Evolutionary conservation across 768 basidiomycete species (phyloP).

Genomic region (Tylopilus intermedius): DNA sequence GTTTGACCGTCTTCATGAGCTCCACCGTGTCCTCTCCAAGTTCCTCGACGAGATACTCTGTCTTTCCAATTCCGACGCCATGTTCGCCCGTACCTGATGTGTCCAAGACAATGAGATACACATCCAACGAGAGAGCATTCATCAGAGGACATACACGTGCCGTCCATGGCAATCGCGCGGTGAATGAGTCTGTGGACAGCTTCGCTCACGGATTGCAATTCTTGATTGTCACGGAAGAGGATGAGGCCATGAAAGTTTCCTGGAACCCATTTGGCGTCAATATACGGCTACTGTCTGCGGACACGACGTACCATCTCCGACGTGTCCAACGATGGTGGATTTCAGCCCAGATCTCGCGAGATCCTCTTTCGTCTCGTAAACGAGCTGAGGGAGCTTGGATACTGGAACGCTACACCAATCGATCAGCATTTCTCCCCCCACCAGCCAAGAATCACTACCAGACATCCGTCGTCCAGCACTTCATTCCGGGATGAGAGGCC

Average conservation of each 20-base stretch:
- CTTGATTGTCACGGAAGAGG: slow-evolving; percentile 54
- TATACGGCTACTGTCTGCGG: neutral
- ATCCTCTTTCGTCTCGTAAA: slow-evolving; percentile 77
- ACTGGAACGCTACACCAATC: slow-evolving; percentile 53
- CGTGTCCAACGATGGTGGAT: slow-evolving; percentile 78
- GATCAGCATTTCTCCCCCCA: neutral
- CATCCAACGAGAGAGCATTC: neutral
- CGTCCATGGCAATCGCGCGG: slow-evolving; percentile 68
- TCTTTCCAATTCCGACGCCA: slow-evolving; percentile 84
- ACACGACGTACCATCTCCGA: slow-evolving; percentile 63
- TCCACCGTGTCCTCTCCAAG: slow-evolving; percentile 78
- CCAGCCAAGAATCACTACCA: slow-evolving; percentile 45
- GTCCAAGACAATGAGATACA: neutral
- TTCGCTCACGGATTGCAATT: slow-evolving; percentile 47
- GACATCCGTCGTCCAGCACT: slow-evolving; percentile 86
- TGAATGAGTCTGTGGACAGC: slow-evolving; percentile 69
- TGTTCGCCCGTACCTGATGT: slow-evolving; percentile 75
- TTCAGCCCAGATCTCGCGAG: slow-evolving; percentile 50
- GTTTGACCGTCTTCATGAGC: slow-evolving; percentile 83
- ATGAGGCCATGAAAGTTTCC: slow-evolving; percentile 49
- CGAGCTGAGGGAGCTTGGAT: slow-evolving; percentile 61
- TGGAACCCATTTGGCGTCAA: slow-evolving; percentile 8
- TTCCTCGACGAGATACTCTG: slow-evolving; percentile 76
- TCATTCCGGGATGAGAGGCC: slow-evolving; percentile 55
- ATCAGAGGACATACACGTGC: slow-evolving; percentile 53